Evolutionary conservation across 1,284 basidiomycete genomes (phyloP).

Genomic region (Rhodotorula sp.): DNA sequence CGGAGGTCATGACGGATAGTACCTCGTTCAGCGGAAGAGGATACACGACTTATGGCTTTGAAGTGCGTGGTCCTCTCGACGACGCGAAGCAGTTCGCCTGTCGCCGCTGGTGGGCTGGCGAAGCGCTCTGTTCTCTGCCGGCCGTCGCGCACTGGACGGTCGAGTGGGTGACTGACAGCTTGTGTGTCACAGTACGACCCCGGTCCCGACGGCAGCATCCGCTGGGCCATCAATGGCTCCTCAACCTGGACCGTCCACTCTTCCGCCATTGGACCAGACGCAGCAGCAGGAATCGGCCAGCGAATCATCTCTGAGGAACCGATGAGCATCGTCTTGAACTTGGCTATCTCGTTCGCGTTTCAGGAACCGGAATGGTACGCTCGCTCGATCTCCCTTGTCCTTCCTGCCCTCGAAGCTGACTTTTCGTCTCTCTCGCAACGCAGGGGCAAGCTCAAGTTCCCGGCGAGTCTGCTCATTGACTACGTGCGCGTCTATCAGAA

Average conservation of each 20-base stretch:
- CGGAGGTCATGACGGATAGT: constrained; percentile 27
- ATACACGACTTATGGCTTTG: constrained; percentile 32
- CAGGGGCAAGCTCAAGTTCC: constrained; percentile 20
- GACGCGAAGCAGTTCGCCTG: too few species aligned
- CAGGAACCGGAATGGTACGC: constrained; percentile 10
- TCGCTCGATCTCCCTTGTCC: background rate
- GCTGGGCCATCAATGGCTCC: constrained; percentile 67
- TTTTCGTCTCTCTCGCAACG: background rate
- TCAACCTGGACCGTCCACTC: constrained; percentile 72
- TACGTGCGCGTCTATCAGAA: constrained; percentile 30
- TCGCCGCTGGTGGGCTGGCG: too few species aligned
- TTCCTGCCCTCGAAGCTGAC: background rate
- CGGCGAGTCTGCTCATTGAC: constrained; percentile 14
- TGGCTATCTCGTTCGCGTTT: background rate
- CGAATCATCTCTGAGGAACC: constrained; percentile 65
- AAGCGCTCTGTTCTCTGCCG: too few species aligned
- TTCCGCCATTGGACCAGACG: constrained; percentile 67
- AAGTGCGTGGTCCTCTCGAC: background rate
- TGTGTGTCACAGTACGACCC: constrained; percentile 21
- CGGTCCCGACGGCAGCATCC: constrained; percentile 52
- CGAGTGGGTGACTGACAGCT: background rate
- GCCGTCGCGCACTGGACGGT: too few species aligned
- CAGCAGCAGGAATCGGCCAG: constrained; percentile 62
- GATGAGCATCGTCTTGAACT: constrained; percentile 5
- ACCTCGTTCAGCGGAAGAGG: constrained; percentile 31